These are phyloP conservation scores for Podospora australis DNA, from an alignment of 495 filamentous ascomycete species.

Conservation along the genomic window DNA sequence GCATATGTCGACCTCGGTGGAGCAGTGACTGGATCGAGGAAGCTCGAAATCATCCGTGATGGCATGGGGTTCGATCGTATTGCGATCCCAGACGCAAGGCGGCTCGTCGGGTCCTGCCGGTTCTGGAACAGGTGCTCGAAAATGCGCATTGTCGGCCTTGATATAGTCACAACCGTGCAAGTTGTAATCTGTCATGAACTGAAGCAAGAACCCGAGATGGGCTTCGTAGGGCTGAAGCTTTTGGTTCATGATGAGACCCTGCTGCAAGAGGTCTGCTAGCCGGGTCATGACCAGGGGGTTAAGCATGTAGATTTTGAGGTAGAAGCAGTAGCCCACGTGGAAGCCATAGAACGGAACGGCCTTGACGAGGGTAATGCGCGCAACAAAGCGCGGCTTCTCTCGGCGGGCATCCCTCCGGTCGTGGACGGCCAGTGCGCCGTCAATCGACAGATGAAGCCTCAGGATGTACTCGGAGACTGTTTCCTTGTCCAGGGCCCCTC, in stretches of 20 bases:
- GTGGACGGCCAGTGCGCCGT: conserved; percentile 74
- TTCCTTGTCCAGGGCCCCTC: conserved; percentile 52
- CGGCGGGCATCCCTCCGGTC: conserved; percentile 70
- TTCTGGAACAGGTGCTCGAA: conserved; percentile 70
- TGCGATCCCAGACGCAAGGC: conserved; percentile 72
- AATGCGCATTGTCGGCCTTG: conserved; percentile 50
- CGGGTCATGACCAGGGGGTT: conserved; percentile 77
- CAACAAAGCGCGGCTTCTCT: conserved; percentile 66
- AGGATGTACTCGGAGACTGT: conserved; percentile 56
- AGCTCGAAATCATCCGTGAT: conserved; percentile 59
- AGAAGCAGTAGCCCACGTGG: conserved; percentile 84
- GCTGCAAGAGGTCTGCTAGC: conserved; percentile 74
- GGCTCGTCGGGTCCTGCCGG: conserved; percentile 49
- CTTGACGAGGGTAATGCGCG: conserved; percentile 85
- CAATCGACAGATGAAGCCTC: conserved; percentile 70
- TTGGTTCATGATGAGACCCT: conserved; percentile 76
- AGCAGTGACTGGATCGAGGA: conserved; percentile 77
- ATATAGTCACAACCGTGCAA: conserved; percentile 90
- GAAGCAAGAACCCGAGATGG: conserved; percentile 82
- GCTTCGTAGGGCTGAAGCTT: conserved; percentile 88
- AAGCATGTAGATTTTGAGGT: conserved; percentile 88
- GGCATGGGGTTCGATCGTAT: conserved; percentile 36
- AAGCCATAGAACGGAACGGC: conserved; percentile 94
- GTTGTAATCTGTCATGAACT: conserved; percentile 98
- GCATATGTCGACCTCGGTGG: conserved; percentile 81